These are phyloP conservation scores for Penicillium griseofulvum DNA, from an alignment of 2,329 filamentous ascomycete species.

Conservation along the genomic window DNA sequence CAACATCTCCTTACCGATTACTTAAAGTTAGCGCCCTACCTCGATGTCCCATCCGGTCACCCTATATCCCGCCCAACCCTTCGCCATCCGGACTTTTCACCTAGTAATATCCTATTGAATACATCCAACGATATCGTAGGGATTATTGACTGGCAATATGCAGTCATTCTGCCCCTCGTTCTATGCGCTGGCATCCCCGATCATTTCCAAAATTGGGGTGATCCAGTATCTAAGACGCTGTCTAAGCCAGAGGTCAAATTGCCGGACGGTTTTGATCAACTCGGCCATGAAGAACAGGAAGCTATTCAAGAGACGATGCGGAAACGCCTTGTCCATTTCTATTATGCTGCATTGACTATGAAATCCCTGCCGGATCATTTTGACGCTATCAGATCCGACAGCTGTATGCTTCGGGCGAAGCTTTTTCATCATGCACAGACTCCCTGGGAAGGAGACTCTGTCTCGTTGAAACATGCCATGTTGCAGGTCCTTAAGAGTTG, in stretches of 20 bases:
- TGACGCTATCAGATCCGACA: slow-evolving; percentile 18
- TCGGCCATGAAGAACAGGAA: slow-evolving; percentile 23
- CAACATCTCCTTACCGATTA: slow-evolving; percentile 15
- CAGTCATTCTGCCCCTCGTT: slow-evolving; percentile 29
- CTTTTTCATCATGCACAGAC: slow-evolving; percentile 21
- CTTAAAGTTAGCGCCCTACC: slow-evolving; percentile 16
- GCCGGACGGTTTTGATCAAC: slow-evolving; percentile 22
- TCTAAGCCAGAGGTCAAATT: slow-evolving; percentile 24
- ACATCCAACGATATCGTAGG: slow-evolving; percentile 26
- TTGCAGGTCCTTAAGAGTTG: slow-evolving; percentile 22
- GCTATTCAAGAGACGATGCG: slow-evolving; percentile 21
- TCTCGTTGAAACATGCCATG: slow-evolving; percentile 25
- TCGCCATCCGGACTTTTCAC: slow-evolving; percentile 28
- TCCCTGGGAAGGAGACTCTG: slow-evolving; percentile 32
- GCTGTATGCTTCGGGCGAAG: slow-evolving; percentile 23
- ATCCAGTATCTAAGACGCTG: slow-evolving; percentile 26
- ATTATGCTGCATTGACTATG: slow-evolving; percentile 26
- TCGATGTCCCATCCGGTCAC: slow-evolving; percentile 17
- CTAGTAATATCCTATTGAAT: slow-evolving; percentile 32
- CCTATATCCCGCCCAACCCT: slow-evolving; percentile 21
- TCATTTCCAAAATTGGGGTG: slow-evolving; percentile 37
- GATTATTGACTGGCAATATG: slow-evolving; percentile 34
- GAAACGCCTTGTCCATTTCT: slow-evolving; percentile 24
- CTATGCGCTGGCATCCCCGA: slow-evolving; percentile 31
- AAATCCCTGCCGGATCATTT: slow-evolving; percentile 24